Evolutionary conservation across 495 filamentous ascomycete species (phyloP), one percentile per base, ranked within the genome.

Genomic region (Polyplosphaeria fusca): DNA sequence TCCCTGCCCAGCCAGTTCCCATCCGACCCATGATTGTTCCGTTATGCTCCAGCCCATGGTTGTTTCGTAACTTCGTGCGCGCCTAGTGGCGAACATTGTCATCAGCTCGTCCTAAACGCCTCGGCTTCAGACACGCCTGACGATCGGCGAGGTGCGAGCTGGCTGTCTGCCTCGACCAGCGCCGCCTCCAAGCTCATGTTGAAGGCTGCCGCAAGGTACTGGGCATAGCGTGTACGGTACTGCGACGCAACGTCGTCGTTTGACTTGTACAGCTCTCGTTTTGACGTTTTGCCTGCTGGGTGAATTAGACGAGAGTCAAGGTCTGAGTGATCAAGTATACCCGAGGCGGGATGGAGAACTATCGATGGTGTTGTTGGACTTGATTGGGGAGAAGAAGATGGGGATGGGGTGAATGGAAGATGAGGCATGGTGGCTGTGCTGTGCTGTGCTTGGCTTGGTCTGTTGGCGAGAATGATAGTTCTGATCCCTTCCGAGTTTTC

Each of bases 201-300:
- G 49, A 66, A 66, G 16, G 63, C 55, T 3, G 63, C 52, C 14
- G 63, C 58, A 22, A 66, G 63, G 25, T 66, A 66, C 20, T 60
- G 47, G 13, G 63, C 63, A 41, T 66, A 66, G 32, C 58, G 58
- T 12, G n/a, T 58, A 5, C 63, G 63, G 37, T 66, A 66, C 16
- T 51, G 32, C 35, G 60, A 26, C 12, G 60, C 60, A 26, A 51
- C 30, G 14, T 58, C 42, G 25, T 59, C 55, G n/a, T 13, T 49
- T 1, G 60, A 55, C 49, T 59, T 54, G 60, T 48, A 55, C 25
- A 63, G 52, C 46, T 58, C 40, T 26, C 25, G 30, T 52, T 51
- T 55, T 55, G 50, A 53, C n/a, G 58, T 41, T 5, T 39, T 16
- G 49, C 48, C 60, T 63, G 44, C 19, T 12, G 41, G 27, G 32